A percentile compares a stretch with the other conserved stretches of the same genome.
phyloP scores from a whole-genome alignment of 768 basidiomycete species.

The Candolleomyces aberdarensis region DNA sequence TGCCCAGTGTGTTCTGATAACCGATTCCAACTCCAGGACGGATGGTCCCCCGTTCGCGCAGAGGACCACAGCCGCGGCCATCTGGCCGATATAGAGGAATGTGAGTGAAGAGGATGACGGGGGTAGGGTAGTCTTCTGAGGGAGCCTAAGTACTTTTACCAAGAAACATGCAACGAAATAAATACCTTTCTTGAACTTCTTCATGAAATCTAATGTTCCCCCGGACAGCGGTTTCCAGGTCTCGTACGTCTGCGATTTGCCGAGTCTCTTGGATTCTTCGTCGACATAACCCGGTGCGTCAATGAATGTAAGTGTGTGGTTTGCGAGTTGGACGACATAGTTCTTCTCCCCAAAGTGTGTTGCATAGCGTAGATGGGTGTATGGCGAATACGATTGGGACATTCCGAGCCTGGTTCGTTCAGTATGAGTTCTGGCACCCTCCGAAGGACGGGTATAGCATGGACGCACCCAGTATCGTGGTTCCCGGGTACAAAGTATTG shows the following conservation, averaged over 20 bases:
- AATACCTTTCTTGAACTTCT: conserved; percentile 37
- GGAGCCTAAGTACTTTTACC: conserved; percentile 1
- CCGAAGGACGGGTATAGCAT: background rate
- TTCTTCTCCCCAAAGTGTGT: conserved; percentile 77
- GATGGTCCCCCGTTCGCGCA: conserved; percentile 74
- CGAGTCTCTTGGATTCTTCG: conserved; percentile 57
- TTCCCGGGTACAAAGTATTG: conserved; percentile 84
- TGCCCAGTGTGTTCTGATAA: conserved; percentile 82
- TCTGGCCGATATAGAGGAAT: conserved; percentile 83
- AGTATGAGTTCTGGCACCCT: conserved; percentile 20
- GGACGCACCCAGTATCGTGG: conserved; percentile 75
- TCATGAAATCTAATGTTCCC: conserved; percentile 55
- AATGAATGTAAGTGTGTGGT: conserved; percentile 69
- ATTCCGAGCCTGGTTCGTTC: conserved; percentile 42
- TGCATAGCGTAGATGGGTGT: conserved; percentile 55
- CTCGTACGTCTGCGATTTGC: conserved; percentile 35
- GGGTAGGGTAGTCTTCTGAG: conserved; percentile 33
- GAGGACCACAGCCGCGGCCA: conserved; percentile 67
- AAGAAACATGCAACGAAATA: background rate
- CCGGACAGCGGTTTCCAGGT: conserved; percentile 46
- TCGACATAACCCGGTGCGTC: conserved; percentile 75
- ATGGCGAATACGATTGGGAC: conserved; percentile 40
- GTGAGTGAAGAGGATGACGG: conserved; percentile 77
- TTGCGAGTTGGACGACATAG: conserved; percentile 57
- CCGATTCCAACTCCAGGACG: conserved; percentile 72